phyloP scores from a whole-genome alignment of 306 rosid species.

The Glycine tomentella region DNA sequence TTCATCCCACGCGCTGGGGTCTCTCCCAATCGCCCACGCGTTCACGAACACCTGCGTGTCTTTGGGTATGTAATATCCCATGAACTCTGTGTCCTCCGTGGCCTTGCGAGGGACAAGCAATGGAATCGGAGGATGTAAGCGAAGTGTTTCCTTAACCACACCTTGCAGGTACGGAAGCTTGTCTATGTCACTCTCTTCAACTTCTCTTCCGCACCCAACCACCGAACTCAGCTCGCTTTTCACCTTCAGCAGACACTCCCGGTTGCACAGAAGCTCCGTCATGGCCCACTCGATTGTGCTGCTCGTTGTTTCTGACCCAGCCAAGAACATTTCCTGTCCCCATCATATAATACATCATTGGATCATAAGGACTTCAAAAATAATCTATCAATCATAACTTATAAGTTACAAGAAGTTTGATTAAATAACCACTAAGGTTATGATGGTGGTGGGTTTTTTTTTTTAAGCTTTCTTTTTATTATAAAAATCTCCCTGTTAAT shows the following conservation, averaged over 20 bases:
- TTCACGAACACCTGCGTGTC: constrained; percentile 65
- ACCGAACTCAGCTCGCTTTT: constrained; percentile 53
- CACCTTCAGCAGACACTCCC: constrained; percentile 36
- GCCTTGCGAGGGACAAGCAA: constrained; percentile 63
- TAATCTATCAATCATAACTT: too few species aligned
- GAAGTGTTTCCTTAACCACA: constrained; percentile 58
- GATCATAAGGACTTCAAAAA: too few species aligned
- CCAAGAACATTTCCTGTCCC: constrained; percentile 63
- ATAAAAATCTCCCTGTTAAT: too few species aligned
- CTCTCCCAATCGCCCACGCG: constrained; percentile 73
- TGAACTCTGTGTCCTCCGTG: constrained; percentile 48
- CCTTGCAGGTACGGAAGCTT: constrained; percentile 55
- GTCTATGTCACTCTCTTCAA: constrained; percentile 67
- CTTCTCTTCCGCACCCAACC: constrained; percentile 41
- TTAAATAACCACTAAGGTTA: too few species aligned
- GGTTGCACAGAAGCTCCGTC: constrained; percentile 54
- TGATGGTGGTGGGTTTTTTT: too few species aligned
- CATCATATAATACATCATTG: too few species aligned
- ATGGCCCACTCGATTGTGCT: constrained; percentile 67
- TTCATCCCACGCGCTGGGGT: constrained; percentile 61
- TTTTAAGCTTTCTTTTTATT: too few species aligned
- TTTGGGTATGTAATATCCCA: constrained; percentile 59
- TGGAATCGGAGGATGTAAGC: constrained; percentile 70
- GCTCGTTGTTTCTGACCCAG: constrained; percentile 70
- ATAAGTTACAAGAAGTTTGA: too few species aligned